These are phyloP conservation scores for Sarcodon aspratus DNA, from an alignment of 768 basidiomycete species.

Conservation along the genomic window DNA sequence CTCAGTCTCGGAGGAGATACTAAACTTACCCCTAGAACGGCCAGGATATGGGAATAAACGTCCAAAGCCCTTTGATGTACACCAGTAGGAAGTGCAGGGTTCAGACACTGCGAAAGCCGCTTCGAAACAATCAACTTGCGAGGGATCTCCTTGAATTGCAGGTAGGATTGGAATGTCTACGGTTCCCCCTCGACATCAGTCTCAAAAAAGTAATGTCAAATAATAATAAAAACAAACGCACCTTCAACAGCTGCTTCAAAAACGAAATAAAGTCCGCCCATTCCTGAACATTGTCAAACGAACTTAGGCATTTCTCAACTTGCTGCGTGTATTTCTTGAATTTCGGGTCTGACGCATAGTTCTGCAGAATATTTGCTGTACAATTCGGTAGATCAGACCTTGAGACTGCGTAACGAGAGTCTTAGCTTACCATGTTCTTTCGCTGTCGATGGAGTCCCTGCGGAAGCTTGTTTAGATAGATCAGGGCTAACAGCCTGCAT, in stretches of 20 bases:
- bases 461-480: not conserved
- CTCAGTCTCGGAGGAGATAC: not conserved
- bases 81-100: conserved; percentile 93
- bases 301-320: conserved; percentile 85
- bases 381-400: not conserved
- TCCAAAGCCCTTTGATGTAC: conserved; percentile 95
- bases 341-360: conserved; percentile 73
- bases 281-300: conserved; percentile 94
- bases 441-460: not conserved
- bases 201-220: not conserved
- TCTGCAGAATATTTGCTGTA: not conserved
- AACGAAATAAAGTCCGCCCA: conserved; percentile 99
- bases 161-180: conserved; percentile 87
- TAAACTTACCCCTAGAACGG: conserved; percentile 73
- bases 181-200: not conserved
- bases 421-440: not conserved
- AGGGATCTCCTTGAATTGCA: conserved; percentile 94
- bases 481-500: not conserved
- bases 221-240: conserved; percentile 18
- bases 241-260: conserved; percentile 87
- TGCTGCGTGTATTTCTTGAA: conserved; percentile 89
- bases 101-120: conserved; percentile 90
- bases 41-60: conserved; percentile 86
- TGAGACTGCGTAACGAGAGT: not conserved
- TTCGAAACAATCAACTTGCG: conserved; percentile 91